Evolutionary conservation across 2,329 filamentous ascomycete species (phyloP), one percentile per base, ranked within the genome.

Genomic region (Zymoseptoria pseudotritici): DNA sequence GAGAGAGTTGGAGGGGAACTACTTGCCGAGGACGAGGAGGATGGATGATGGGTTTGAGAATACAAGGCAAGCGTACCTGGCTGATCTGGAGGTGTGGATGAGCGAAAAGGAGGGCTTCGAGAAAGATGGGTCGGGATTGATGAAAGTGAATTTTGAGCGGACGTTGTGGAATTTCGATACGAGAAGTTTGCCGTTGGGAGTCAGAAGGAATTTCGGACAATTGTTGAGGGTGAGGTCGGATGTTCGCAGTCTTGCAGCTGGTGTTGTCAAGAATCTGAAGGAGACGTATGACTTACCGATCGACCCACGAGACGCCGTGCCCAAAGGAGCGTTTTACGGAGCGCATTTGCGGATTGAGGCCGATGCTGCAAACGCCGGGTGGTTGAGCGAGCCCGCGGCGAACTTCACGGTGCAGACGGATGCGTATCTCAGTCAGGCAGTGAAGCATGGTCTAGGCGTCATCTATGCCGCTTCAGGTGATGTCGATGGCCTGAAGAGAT

Each of bases 401-500:
- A 71, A 71, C 21, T 76, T 72, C 62, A 67, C 72, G 1, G 69
- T 70, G 0, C 76, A 78, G 64, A 72, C 74, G 0, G 65, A 69
- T 3, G 69, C 72, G 1, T 77, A 77, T 61, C 69, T 78, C 21
- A 58, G 67, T 26, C 71, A 75, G 53, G 73, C 76, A 0, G 51
- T 65, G 10, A 51, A 63, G 4, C 58, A 68, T 42, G 68, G 70
- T 3, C 65, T 74, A 0, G 57, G 66, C 0, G 56, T 78, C 11
- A 72, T 78, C 1, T 82, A 78, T 65, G 73, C 79, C 11, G 77
- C 78, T 10, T 77, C 76, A 0, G 78, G 78, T 10, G 75, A 77
- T 19, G 66, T 68, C 2, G 56, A 66, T 9, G 72, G 79, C 54
- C 69, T 78, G 7, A 65, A 69, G 1, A 62, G 63, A 7, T 77